Conservation (phyloP, 1,284 basidiomycete species). For the Sporisorium graminicola region DNA sequence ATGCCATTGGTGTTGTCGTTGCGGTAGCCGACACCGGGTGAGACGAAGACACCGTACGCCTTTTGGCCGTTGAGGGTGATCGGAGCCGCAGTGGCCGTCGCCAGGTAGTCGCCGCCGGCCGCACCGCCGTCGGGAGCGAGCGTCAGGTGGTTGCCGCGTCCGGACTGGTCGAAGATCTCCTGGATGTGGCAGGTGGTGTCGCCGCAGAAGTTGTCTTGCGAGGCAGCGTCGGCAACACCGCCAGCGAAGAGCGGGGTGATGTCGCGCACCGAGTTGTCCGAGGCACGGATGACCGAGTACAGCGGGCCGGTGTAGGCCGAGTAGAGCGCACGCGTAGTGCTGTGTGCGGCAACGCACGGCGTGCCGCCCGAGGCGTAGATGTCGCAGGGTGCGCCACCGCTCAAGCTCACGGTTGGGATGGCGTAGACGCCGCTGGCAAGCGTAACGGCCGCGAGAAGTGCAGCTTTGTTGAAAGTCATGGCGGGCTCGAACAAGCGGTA, state of each 20-base stretch:
- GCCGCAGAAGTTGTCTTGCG: constrained; percentile 30
- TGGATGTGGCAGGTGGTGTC: constrained; percentile 26
- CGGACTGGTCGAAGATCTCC: constrained; percentile 33
- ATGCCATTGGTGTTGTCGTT: constrained; percentile 39
- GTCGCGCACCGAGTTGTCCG: constrained; percentile 4
- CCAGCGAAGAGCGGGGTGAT: constrained; percentile 21
- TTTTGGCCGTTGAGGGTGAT: constrained; percentile 22
- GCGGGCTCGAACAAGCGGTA: background rate
- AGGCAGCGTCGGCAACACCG: constrained; percentile 23
- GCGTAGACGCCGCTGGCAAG: constrained; percentile 17
- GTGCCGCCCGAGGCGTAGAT: constrained; percentile 35
- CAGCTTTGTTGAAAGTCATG: constrained; percentile 30
- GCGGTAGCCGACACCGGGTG: constrained; percentile 24
- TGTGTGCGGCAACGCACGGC: constrained; percentile 36
- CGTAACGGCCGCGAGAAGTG: constrained; percentile 18
- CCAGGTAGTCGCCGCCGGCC: constrained; percentile 9
- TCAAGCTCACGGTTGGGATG: background rate
- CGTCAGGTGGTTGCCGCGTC: constrained; percentile 21
- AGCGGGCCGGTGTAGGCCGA: constrained; percentile 17
- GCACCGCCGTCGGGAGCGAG: constrained; percentile 29
- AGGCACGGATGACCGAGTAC: constrained; percentile 26
- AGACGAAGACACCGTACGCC: constrained; percentile 30
- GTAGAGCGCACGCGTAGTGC: constrained; percentile 36
- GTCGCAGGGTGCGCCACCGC: constrained; percentile 17
- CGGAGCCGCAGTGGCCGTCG: constrained; percentile 17